These are phyloP conservation scores for Xanthoconium stramineum DNA, from an alignment of 768 basidiomycete species.

Conservation along the genomic window DNA sequence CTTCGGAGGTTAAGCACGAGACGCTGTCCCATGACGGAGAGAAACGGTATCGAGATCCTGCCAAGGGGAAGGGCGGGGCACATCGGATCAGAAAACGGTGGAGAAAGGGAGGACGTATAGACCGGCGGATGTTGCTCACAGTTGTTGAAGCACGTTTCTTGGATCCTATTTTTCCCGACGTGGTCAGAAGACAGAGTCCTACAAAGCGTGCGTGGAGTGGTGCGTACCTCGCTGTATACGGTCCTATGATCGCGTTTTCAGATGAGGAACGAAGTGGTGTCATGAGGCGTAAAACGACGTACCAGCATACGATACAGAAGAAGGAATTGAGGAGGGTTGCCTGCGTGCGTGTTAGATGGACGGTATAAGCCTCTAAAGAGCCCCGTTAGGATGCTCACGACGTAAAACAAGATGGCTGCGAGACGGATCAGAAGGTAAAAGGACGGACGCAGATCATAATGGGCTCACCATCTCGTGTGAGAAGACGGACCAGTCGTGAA, in stretches of 20 bases:
- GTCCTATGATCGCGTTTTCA: constrained; percentile 3
- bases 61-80: neutral
- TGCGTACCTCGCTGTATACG: constrained; percentile 8
- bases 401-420: constrained; percentile 17
- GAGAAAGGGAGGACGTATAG: no score
- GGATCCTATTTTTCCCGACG: constrained; percentile 8
- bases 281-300: neutral
- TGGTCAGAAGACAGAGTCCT: neutral
- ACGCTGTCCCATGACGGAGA: constrained; percentile 21
- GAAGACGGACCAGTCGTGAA: constrained; percentile 10
- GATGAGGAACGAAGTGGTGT: neutral
- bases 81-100: neutral
- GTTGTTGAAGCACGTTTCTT: constrained; percentile 6
- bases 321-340: constrained; percentile 4
- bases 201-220: neutral
- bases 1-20: constrained; percentile 20
- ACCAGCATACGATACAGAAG: constrained; percentile 14
- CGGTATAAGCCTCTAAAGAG: neutral
- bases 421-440: neutral
- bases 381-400: neutral
- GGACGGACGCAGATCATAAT: neutral
- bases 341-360: neutral
- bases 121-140: constrained; percentile 4
- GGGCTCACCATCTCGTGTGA: constrained; percentile 25
- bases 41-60: constrained; percentile 10